Evolutionary conservation across 169 alveolate genomes (phyloP).

Genomic region (Plasmodium adleri): DNA sequence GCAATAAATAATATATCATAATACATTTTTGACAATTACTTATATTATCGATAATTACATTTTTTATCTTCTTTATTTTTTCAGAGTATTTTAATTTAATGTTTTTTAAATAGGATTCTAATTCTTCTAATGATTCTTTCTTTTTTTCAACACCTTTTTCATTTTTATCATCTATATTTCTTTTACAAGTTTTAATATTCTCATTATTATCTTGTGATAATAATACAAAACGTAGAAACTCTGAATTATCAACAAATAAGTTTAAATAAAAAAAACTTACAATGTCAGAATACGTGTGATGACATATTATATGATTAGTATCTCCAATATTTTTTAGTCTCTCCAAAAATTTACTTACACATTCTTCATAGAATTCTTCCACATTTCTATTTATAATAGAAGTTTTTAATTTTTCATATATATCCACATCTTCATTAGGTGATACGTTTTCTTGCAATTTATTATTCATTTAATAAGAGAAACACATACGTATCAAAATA

Average conservation of each 20-base stretch:
- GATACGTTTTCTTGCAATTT: conserved; percentile 12
- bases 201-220: conserved; percentile 10
- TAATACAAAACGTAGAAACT: conserved; percentile 7
- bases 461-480: background rate
- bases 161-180: conserved; percentile 1
- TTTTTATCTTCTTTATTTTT: conserved; percentile 19
- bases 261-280: conserved; percentile 43
- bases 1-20: conserved; percentile 58
- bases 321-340: conserved; percentile 18
- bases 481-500: background rate
- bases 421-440: conserved; percentile 14
- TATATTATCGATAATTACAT: conserved; percentile 42
- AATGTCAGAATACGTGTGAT: conserved; percentile 27
- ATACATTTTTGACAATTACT: conserved; percentile 58
- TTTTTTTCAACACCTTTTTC: conserved; percentile 5
- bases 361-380: conserved; percentile 17
- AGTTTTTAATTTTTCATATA: conserved; percentile 44
- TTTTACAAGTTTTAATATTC: conserved; percentile 7
- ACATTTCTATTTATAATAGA: conserved; percentile 30
- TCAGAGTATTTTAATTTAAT: conserved; percentile 13
- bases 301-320: conserved; percentile 43
- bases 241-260: conserved; percentile 30
- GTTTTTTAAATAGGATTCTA: no score
- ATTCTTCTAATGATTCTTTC: no score
- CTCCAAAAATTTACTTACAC: conserved; percentile 32